Evolutionary conservation across 805 yeast genomes (phyloP), one percentile per base, ranked within the genome.

Genomic region (Soucietia sequanensis): DNA sequence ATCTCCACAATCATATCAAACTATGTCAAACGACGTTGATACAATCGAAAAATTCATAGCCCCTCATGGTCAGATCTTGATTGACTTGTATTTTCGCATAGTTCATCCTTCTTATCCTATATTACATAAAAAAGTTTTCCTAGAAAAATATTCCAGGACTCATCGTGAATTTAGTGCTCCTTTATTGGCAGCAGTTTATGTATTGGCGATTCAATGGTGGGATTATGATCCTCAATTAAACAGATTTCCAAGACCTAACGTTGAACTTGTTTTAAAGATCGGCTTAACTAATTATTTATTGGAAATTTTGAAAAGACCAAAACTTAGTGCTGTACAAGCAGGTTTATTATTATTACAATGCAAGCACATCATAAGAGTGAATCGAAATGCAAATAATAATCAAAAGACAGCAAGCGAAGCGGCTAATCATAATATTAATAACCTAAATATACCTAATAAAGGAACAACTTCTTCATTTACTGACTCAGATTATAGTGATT

Each of bases 161-260:
- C 95, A 88, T 56, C 74, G 95, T 30, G 98, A 91, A 58, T 80
- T 91, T 48, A 80, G 93, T 35, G 95, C 97, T 0, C 95, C 97
- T 0, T 61, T 91, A 32, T 64, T 91, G 30, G 97, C 97, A 0
- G 85, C 96, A 0, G 95, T 91, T 1, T 91, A 91, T 54, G 78
- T 85, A 7, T 64, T 90, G 38, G 95, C 97, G 0, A 74, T 86
- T 28, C 91, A 87, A 54, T 88, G 95, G 95, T 90, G 97, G 97
- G 91, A 86, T 46, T 81, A 81, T 55, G 90, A 81, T 49, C 84
- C 95, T 2, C 80, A 76, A 40, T 66, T 90, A 34, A 76, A 87
- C 33, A 78, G 85, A 15, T 78, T 76, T 35, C 81, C 89, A 0
- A 84, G 86, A 45, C 97, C 97, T 0, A 84, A 87, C 54, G 80